phyloP scores from a whole-genome alignment of 495 filamentous ascomycete genomes.

The Xylaria sp. region DNA sequence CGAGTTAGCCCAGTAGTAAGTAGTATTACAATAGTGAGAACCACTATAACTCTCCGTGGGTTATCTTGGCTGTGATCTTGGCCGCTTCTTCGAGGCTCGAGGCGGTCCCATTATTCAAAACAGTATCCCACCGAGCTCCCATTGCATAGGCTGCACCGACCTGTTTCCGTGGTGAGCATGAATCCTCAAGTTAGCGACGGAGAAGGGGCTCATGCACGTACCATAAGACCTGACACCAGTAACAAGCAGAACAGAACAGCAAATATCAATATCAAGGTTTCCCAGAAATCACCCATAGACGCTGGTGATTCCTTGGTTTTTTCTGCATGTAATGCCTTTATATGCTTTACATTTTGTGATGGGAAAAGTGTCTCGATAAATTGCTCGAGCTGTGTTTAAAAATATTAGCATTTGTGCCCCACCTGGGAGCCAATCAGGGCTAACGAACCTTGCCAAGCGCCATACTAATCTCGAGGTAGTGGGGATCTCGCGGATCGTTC shows the following conservation, averaged over 20 bases:
- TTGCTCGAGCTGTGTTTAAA: slow-evolving; percentile 78
- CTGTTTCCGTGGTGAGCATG: slow-evolving; percentile 49
- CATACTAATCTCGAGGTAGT: slow-evolving; percentile 91
- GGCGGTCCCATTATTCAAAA: slow-evolving; percentile 44
- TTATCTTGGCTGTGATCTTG: slow-evolving; percentile 32
- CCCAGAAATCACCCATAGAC: slow-evolving; percentile 41
- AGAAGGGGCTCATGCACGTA: slow-evolving; percentile 36
- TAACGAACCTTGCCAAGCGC: slow-evolving; percentile 81
- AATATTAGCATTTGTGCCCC: slow-evolving; percentile 10
- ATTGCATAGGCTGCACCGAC: slow-evolving; percentile 70
- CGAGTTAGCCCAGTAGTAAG: background rate
- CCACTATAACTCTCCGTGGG: slow-evolving; percentile 53
- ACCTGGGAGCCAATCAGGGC: too few relatives aligned
- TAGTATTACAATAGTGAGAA: background rate
- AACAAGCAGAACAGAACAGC: slow-evolving; percentile 44
- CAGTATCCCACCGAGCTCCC: slow-evolving; percentile 65
- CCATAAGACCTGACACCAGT: slow-evolving; percentile 53
- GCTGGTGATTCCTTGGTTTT: slow-evolving; percentile 31
- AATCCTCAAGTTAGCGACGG: background rate
- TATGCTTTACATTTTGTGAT: slow-evolving; percentile 59
- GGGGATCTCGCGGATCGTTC: slow-evolving; percentile 92
- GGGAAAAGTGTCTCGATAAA: slow-evolving; percentile 97
- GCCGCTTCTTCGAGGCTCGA: slow-evolving; percentile 37
- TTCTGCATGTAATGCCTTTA: slow-evolving; percentile 44
- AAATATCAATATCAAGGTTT: slow-evolving; percentile 44